Conservation (phyloP, 2,329 filamentous ascomycete genomes). For the Salinomyces thailandicus region DNA sequence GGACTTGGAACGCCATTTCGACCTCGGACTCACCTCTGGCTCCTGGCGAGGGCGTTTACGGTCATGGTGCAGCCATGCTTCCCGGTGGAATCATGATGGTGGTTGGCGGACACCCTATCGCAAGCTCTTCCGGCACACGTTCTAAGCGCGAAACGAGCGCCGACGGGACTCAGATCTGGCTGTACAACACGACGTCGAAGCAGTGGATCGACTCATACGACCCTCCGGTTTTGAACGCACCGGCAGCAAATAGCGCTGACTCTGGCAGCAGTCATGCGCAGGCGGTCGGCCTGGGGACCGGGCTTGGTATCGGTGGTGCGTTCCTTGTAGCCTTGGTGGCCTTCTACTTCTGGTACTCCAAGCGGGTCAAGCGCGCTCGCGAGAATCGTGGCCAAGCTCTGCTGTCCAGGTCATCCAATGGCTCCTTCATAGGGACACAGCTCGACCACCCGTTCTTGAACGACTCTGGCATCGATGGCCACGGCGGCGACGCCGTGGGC, state of each 20-base stretch:
- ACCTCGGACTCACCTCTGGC: constrained; percentile 35
- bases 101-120: constrained; percentile 47
- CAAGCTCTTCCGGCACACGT: constrained; percentile 26
- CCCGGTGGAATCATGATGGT: constrained; percentile 53
- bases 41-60: constrained; percentile 44
- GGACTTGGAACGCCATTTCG: constrained; percentile 54
- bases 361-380: constrained; percentile 30
- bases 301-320: constrained; percentile 35
- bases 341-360: constrained; percentile 39
- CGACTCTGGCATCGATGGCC: constrained; percentile 24
- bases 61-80: constrained; percentile 52
- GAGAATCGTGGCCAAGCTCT: constrained; percentile 45
- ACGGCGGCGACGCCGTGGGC: constrained; percentile 31
- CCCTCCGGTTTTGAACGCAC: constrained; percentile 22
- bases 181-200: constrained; percentile 53
- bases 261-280: constrained; percentile 34
- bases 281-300: constrained; percentile 36
- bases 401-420: constrained; percentile 25
- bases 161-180: constrained; percentile 39
- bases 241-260: constrained; percentile 13
- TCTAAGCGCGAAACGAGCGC: constrained; percentile 27
- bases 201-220: constrained; percentile 49
- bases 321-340: constrained; percentile 31
- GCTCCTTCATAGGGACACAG: constrained; percentile 34
- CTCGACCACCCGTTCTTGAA: constrained; percentile 38